phyloP scores from a whole-genome alignment of 2,329 filamentous ascomycete species.

The Aureobasidium sp. region DNA sequence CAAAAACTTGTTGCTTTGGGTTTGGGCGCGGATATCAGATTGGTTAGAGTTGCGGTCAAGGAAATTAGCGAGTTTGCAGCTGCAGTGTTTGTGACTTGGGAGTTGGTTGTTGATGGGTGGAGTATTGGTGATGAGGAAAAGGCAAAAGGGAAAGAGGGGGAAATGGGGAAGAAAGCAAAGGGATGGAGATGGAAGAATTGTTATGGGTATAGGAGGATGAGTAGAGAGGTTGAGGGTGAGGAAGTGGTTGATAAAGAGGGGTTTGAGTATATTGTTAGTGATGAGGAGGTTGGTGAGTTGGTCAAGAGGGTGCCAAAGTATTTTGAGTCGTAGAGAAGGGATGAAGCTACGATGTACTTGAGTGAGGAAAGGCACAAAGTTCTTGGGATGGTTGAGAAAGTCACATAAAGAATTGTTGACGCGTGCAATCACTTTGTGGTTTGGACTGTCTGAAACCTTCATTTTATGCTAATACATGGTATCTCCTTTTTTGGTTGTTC shows the following conservation, averaged over 20 bases:
- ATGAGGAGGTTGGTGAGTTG: slow-evolving; percentile 16
- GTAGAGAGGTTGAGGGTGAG: not conserved
- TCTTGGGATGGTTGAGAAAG: no score
- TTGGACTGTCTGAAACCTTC: not conserved
- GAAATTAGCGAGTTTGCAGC: not conserved
- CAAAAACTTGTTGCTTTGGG: slow-evolving; percentile 7
- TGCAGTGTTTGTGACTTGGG: slow-evolving; percentile 15
- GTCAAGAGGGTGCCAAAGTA: slow-evolving; percentile 5
- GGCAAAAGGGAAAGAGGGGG: not conserved
- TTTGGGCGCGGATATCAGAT: slow-evolving; percentile 8
- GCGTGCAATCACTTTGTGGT: not conserved
- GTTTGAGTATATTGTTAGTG: slow-evolving; percentile 16
- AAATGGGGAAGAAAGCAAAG: not conserved
- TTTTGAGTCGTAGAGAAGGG: not conserved
- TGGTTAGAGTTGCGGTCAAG: not conserved
- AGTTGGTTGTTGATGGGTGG: not conserved
- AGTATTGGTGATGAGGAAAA: not conserved
- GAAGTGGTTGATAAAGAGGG: not conserved
- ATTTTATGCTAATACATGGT: slow-evolving; percentile 9
- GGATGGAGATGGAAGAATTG: slow-evolving; percentile 16
- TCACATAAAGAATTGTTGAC: not conserved
- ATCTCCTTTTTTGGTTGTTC: not conserved
- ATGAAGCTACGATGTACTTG: no score
- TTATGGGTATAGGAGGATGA: slow-evolving; percentile 15
- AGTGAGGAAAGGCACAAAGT: no score